phyloP scores from a whole-genome alignment of 2,329 filamentous ascomycete species.

The Fusarium nodosum region DNA sequence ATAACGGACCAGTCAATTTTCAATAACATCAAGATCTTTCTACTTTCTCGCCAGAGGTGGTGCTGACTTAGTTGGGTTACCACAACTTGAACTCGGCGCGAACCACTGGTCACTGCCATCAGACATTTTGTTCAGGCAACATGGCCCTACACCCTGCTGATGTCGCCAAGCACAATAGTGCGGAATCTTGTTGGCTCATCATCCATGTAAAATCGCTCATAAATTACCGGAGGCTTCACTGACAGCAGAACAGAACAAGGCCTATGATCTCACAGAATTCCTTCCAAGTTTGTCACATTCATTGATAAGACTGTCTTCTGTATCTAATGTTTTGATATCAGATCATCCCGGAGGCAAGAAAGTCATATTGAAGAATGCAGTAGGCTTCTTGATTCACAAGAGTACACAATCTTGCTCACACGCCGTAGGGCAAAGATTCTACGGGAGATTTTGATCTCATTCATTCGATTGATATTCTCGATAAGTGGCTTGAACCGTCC shows the following conservation, averaged over 20 bases:
- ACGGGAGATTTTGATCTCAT: conserved; percentile 26
- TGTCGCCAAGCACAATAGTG: conserved; percentile 22
- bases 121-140: neutral
- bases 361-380: conserved; percentile 36
- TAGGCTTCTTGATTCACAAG: neutral
- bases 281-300: neutral
- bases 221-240: neutral
- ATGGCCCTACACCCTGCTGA: conserved; percentile 23
- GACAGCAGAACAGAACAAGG: conserved; percentile 9
- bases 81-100: neutral
- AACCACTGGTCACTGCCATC: neutral
- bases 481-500: conserved; percentile 24
- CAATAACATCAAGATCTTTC: neutral
- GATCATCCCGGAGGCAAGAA: conserved; percentile 27
- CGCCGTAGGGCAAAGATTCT: conserved; percentile 22
- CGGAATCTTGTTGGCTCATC: conserved; percentile 32
- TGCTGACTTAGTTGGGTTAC: neutral
- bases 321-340: neutral
- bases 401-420: neutral
- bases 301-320: fast-evolving
- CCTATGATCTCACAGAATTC: conserved; percentile 33
- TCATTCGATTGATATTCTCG: conserved; percentile 25
- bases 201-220: conserved; percentile 25
- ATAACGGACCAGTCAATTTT: neutral
- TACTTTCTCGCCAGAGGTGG: neutral